Percentiles rank a stretch among this genome's conserved stretches.
Evolutionary conservation across 495 filamentous ascomycete genomes (phyloP).

Genomic region (Penicillium flavigenum): DNA sequence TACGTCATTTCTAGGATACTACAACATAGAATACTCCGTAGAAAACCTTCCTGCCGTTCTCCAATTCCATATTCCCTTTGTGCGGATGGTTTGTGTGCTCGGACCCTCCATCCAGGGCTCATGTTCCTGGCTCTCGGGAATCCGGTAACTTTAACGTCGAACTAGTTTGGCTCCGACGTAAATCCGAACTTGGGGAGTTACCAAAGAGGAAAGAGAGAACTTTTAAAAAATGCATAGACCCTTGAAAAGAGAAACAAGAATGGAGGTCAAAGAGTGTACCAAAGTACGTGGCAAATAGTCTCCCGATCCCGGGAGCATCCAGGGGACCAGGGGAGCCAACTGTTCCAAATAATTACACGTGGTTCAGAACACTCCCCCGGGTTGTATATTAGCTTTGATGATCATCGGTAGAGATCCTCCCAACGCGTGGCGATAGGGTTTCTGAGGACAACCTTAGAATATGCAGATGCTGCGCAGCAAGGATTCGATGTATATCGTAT

Average conservation of each 20-base stretch:
- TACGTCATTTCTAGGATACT: not conserved
- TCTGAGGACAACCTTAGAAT: too few relatives aligned
- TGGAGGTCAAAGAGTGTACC: not conserved
- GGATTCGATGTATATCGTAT: too few relatives aligned
- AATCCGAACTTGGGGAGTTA: not conserved
- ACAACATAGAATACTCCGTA: too few relatives aligned
- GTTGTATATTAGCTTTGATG: not conserved
- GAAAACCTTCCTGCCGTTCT: not conserved
- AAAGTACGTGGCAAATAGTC: constrained; percentile 15
- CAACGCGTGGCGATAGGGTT: constrained; percentile 1
- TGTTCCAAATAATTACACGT: not conserved
- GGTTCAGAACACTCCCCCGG: not conserved
- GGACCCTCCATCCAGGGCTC: not conserved
- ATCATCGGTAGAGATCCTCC: constrained; percentile 5
- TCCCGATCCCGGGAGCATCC: not conserved
- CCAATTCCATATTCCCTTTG: not conserved
- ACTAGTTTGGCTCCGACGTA: not conserved
- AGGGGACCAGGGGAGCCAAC: not conserved
- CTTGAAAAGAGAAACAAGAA: not conserved
- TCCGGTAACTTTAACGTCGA: constrained; percentile 3
- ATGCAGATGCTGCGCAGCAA: too few relatives aligned
- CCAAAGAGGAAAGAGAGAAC: not conserved
- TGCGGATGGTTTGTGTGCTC: constrained; percentile 6
- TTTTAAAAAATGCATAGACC: not conserved
- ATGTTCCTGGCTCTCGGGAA: constrained; percentile 10